Evolutionary conservation across 1,284 basidiomycete species (phyloP).

Genomic region (Stereum hirsutum): DNA sequence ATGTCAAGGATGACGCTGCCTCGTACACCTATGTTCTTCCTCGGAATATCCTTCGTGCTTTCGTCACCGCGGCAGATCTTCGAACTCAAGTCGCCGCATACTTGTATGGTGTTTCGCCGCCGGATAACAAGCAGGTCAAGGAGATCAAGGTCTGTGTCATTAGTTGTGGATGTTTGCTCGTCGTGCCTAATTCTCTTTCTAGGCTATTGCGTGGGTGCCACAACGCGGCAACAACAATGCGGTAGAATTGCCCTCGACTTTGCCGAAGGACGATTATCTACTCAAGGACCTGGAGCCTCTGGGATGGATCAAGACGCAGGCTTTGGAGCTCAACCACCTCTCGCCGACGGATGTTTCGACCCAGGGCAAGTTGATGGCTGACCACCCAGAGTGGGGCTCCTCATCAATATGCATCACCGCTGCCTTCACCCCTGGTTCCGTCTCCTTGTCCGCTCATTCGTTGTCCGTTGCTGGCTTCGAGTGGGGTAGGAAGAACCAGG

Average conservation of each 20-base stretch:
- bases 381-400: slow-evolving; percentile 92
- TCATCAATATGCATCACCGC: slow-evolving; percentile 90
- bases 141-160: slow-evolving; percentile 72
- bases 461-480: slow-evolving; percentile 91
- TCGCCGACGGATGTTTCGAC: slow-evolving; percentile 93
- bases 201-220: slow-evolving; percentile 90
- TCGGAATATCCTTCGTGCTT: slow-evolving; percentile 94
- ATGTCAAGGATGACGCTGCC: slow-evolving; percentile 95
- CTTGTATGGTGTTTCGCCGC: slow-evolving; percentile 87
- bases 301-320: slow-evolving; percentile 98
- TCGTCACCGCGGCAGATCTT: slow-evolving; percentile 90
- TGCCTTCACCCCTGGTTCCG: slow-evolving; percentile 97
- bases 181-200: slow-evolving; percentile 5
- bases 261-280: slow-evolving; percentile 91
- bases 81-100: slow-evolving; percentile 95
- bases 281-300: slow-evolving; percentile 92
- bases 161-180: slow-evolving; percentile 1
- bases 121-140: slow-evolving; percentile 97
- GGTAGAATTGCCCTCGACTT: slow-evolving; percentile 78
- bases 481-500: slow-evolving; percentile 93
- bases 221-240: slow-evolving; percentile 94
- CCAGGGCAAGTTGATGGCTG: slow-evolving; percentile 94
- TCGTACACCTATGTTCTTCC: slow-evolving; percentile 94
- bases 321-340: slow-evolving; percentile 86
- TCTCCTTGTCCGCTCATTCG: slow-evolving; percentile 90